Conservation (phyloP, 176 grass and related monocot genomes). For the Hsuehochloa calcarea region DNA sequence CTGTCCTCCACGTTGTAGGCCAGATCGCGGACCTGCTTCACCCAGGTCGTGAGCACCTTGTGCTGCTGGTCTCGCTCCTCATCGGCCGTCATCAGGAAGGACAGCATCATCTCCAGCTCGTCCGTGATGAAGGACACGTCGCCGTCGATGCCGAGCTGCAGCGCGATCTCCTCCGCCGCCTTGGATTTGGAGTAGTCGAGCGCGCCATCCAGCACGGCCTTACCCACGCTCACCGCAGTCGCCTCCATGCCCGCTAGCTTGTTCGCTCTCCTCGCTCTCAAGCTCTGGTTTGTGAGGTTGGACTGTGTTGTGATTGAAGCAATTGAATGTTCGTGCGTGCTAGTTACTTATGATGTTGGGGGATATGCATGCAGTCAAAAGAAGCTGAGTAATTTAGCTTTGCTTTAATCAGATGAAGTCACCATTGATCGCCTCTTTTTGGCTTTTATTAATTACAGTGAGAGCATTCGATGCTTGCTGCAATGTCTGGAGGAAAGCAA, state of each 20-base stretch:
- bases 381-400: too few relatives aligned
- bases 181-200: not conserved
- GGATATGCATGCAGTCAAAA: too few relatives aligned
- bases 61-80: too few relatives aligned
- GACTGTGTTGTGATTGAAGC: too few relatives aligned
- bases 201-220: constrained; percentile 3
- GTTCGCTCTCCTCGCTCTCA: not conserved
- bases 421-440: too few relatives aligned
- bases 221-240: not conserved
- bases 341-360: too few relatives aligned
- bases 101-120: constrained; percentile 27
- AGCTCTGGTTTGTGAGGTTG: not conserved
- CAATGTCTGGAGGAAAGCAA: too few relatives aligned
- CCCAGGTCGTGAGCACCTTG: not conserved
- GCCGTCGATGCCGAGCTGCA: constrained; percentile 29
- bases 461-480: too few relatives aligned
- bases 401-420: too few relatives aligned
- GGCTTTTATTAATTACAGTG: too few relatives aligned
- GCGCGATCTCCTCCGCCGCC: constrained; percentile 2
- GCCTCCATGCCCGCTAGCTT: constrained; percentile 11
- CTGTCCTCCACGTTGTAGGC: constrained; percentile 41
- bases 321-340: too few relatives aligned
- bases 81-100: too few relatives aligned
- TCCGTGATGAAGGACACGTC: constrained; percentile 28
- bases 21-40: constrained; percentile 41